phyloP scores from a whole-genome alignment of 257 asterid species.

The Gentiana macrophylla region DNA sequence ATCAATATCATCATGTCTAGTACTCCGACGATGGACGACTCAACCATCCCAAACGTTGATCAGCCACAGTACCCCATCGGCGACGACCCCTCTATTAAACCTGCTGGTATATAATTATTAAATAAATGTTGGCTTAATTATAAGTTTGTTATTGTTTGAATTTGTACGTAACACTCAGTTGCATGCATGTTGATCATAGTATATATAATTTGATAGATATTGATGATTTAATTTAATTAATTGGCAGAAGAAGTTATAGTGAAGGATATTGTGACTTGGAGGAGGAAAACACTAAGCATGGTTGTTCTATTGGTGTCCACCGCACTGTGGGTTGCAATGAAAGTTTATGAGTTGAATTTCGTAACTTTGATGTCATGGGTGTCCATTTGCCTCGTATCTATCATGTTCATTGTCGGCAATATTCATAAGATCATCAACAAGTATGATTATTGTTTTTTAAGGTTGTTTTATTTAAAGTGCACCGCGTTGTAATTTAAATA shows the following conservation, averaged over 20 bases:
- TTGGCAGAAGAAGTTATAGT: conserved; percentile 7
- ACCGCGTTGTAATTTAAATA: background rate
- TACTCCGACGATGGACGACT: no score
- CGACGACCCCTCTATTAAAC: no score
- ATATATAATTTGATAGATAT: no score
- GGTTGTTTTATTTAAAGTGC: background rate
- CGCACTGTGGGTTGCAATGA: conserved; percentile 32
- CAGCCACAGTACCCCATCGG: no score
- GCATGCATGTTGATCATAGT: conserved; percentile 21
- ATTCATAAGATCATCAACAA: conserved; percentile 35
- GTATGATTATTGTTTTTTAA: conserved; percentile 17
- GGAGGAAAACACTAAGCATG: conserved; percentile 27
- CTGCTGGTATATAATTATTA: no score
- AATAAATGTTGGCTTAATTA: no score
- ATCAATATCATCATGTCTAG: no score
- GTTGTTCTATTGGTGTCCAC: conserved; percentile 33
- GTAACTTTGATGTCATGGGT: conserved; percentile 35
- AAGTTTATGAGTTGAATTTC: conserved; percentile 34
- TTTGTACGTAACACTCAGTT: background rate
- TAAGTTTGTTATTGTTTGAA: no score
- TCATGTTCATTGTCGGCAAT: conserved; percentile 41
- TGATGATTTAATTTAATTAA: no score
- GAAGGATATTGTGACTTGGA: conserved; percentile 47
- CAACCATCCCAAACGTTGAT: no score
- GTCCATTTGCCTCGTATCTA: conserved; percentile 29